A percentile compares a stretch with the other conserved stretches of the same genome.
Conservation (phyloP, 495 filamentous ascomycete species). For the Melanomma pulvis-pyrius region DNA sequence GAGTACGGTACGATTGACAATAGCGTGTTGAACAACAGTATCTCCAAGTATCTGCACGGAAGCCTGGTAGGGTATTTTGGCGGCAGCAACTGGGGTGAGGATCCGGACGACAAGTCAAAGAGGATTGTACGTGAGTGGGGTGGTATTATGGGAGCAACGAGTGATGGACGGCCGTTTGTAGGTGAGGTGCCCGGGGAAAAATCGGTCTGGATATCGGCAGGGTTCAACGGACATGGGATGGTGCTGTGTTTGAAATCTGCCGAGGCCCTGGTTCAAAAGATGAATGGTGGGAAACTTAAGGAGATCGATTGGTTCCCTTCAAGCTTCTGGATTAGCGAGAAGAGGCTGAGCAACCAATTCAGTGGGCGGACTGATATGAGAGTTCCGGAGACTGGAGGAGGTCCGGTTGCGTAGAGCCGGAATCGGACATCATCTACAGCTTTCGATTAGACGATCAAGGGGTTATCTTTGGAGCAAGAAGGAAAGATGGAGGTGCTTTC, state of each 20-base stretch:
- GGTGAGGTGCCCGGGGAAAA: conserved; percentile 44
- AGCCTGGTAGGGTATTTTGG: conserved; percentile 59
- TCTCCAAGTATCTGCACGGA: conserved; percentile 56
- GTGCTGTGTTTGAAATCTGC: conserved; percentile 61
- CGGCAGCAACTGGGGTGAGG: conserved; percentile 57
- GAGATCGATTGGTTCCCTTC: conserved; percentile 56
- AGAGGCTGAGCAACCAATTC: conserved; percentile 52
- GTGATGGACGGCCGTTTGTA: conserved; percentile 61
- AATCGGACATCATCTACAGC: neutral
- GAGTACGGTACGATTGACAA: conserved; percentile 63
- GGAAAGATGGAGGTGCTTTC: neutral
- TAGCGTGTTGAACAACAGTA: conserved; percentile 55
- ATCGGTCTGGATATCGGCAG: conserved; percentile 54
- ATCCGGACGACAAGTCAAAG: conserved; percentile 57
- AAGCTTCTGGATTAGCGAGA: conserved; percentile 50
- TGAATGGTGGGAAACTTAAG: conserved; percentile 44
- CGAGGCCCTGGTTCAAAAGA: conserved; percentile 56
- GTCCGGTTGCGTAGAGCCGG: conserved; percentile 1
- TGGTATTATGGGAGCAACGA: conserved; percentile 63
- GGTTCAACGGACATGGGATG: conserved; percentile 65
- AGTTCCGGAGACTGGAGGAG: conserved; percentile 7
- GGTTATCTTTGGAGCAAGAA: neutral
- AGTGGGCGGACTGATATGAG: conserved; percentile 45
- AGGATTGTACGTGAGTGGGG: conserved; percentile 64
- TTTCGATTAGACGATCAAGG: neutral